Evolutionary conservation across 768 basidiomycete genomes (phyloP), one percentile per base, ranked within the genome.

Genomic region (Agrocybe praecox): DNA sequence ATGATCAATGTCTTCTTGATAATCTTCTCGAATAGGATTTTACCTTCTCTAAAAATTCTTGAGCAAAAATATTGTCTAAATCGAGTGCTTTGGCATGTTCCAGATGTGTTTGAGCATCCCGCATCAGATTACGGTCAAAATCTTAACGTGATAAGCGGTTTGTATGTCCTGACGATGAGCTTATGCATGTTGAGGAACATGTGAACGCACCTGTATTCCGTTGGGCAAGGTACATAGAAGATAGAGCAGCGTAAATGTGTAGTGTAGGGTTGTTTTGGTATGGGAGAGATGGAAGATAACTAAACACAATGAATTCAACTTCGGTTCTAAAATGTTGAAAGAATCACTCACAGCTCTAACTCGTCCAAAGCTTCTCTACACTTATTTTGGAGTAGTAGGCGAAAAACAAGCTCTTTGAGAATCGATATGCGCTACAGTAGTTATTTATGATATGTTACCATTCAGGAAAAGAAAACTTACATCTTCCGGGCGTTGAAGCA

Each of bases 241-340:
- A 73, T 51, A 96, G 72, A 1, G 92, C 94, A 2, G 94, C 93
- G 59, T 96, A 95, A 15, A 86, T 76, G 64, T 96, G 92, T 24
- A 96, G 76, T 7, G 86, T 73, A 1, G 89, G 81, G 60, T 92
- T 91, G 62, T 93, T 89, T 66, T 87, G 88, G 74, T 87, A 96
- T 2, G 95, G 95, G 67, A 90, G 89, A 2, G 92, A 89, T 1
- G 93, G 91, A 6, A 96, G 80, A 68, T 92, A 96, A 22, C 94
- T 46, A 49, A 46, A 56, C 50, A 52, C 56, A 46, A 52, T 17
- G 18, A 56, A n/a, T 44, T 42, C 36, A 18, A 43, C 23, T 19
- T 14, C n/a, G 24, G 22, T n/a, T 7, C 24, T 40, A 24, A 15
- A 42, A 36, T 42, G 32, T 21, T n/a, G 23, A 48, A 57, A 6